Conservation (phyloP, 306 rosid species). For the Malus domestica region ASM211411v1 NC_041798.1:303001-303500, state of each 20-base stretch:
- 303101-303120: conserved; percentile 73
- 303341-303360: conserved; percentile 69
- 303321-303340: conserved; percentile 89
- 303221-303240: too few species aligned
- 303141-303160: conserved; percentile 79
- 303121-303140: conserved; percentile 77
- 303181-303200: conserved; percentile 99
- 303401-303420: conserved; percentile 46
- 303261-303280: too few species aligned
- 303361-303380: conserved; percentile 16
- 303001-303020: too few species aligned
- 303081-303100: conserved; percentile 87
- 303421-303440: conserved; percentile 12
- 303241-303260: not conserved
- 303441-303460: not conserved
- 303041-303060: conserved; percentile 16
- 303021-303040: not conserved
- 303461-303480: not conserved
- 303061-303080: conserved; percentile 87
- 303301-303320: conserved; percentile 92
- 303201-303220: not conserved
- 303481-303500: not conserved
- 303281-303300: conserved; percentile 50
- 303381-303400: conserved; percentile 24
- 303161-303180: conserved; percentile 83